Evolutionary conservation across 768 basidiomycete genomes (phyloP).

Genomic region (Suillus discolor): DNA sequence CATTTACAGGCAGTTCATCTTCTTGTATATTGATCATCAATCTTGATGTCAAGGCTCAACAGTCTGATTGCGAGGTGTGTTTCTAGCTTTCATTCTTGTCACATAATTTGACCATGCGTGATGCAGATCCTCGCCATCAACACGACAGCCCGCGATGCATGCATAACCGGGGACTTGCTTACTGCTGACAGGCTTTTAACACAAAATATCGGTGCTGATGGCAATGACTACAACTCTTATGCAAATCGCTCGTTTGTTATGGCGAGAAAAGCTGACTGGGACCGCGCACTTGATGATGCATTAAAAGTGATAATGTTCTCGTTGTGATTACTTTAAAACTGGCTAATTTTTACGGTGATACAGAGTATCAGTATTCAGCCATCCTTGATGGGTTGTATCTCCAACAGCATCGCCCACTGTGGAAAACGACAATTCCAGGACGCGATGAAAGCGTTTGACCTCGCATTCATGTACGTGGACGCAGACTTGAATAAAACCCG

Average conservation of each 20-base stretch:
- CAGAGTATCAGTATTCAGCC: not conserved
- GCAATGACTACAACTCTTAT: not conserved
- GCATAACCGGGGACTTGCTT: not conserved
- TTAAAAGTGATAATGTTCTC: no score
- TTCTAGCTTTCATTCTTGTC: no score
- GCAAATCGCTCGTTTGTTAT: not conserved
- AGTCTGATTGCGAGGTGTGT: no score
- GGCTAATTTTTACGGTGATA: not conserved
- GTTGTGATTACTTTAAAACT: no score
- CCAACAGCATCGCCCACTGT: not conserved
- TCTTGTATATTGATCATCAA: no score
- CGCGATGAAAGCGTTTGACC: not conserved
- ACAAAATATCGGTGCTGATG: not conserved
- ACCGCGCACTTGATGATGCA: not conserved
- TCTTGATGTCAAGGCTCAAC: no score
- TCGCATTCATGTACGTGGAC: not conserved
- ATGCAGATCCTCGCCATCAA: not conserved
- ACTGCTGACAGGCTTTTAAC: not conserved
- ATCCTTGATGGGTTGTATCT: not conserved
- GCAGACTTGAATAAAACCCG: not conserved
- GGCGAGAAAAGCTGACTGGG: not conserved
- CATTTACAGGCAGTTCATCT: no score
- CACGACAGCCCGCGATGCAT: not conserved
- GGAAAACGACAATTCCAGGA: not conserved
- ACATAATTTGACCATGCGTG: no score